These are phyloP conservation scores for Mortierella sp. DNA, from an alignment of 371 early-diverging fungal genomes.

Conservation along the genomic window DNA sequence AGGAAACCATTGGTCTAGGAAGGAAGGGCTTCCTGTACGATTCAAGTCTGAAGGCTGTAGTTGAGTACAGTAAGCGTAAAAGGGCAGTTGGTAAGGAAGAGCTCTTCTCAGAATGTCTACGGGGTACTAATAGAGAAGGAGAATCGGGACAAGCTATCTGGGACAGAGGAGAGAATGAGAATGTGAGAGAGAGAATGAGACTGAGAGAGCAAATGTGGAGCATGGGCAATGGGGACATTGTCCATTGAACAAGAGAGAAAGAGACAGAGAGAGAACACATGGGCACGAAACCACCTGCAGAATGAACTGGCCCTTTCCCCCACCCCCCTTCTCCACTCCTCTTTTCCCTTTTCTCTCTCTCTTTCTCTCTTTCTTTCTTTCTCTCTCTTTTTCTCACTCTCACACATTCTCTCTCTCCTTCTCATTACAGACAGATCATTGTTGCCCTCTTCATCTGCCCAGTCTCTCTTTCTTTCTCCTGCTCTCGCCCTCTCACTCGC, in stretches of 20 bases:
- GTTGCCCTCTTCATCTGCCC: background rate
- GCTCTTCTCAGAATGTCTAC: no score
- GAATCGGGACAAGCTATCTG: background rate
- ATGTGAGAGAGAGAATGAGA: background rate
- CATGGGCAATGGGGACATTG: background rate
- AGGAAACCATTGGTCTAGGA: no score
- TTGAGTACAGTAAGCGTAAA: no score
- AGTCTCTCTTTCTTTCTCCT: background rate
- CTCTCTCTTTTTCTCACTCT: background rate
- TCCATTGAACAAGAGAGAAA: background rate
- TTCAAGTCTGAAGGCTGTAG: no score
- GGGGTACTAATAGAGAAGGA: no score
- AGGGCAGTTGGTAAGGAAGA: no score
- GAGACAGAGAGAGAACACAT: background rate
- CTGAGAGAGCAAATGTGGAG: background rate
- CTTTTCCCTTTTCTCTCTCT: background rate
- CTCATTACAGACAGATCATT: no score
- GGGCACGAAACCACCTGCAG: background rate
- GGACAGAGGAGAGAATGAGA: background rate
- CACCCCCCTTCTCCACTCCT: background rate
- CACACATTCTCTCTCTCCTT: background rate
- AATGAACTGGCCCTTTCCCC: background rate
- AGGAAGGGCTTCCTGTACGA: no score
- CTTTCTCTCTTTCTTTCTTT: conserved; percentile 4
- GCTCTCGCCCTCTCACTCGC: background rate